A percentile compares a stretch with the other conserved stretches of the same genome.
Evolutionary conservation across 2,329 filamentous ascomycete genomes (phyloP).

Genomic region (Rugonectria rugulosa): DNA sequence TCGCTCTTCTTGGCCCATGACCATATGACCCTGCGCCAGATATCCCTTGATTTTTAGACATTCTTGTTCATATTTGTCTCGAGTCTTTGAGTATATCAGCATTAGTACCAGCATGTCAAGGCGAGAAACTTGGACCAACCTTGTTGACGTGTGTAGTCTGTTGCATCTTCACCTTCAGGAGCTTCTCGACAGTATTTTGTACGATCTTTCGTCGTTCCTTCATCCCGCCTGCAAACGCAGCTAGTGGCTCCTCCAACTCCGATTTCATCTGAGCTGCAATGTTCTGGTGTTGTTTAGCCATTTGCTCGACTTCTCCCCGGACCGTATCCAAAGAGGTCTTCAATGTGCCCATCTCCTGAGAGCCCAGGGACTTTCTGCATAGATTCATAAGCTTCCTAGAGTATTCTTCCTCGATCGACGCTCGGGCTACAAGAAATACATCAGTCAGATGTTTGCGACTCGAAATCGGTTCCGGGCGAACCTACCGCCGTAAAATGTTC

Average conservation of each 20-base stretch:
- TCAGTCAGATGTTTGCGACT: neutral
- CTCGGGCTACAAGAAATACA: conserved; percentile 67
- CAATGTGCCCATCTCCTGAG: conserved; percentile 84
- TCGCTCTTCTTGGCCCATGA: conserved; percentile 98
- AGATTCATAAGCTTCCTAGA: conserved; percentile 86
- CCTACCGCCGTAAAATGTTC: conserved; percentile 85
- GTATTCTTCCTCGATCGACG: conserved; percentile 97
- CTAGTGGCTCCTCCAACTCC: conserved; percentile 91
- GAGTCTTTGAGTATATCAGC: conserved; percentile 63
- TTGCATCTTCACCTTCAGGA: conserved; percentile 90
- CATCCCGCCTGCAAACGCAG: conserved; percentile 91
- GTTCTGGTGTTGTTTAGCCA: conserved; percentile 90
- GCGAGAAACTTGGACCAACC: conserved; percentile 53
- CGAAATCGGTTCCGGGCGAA: conserved; percentile 16
- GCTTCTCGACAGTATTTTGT: conserved; percentile 90
- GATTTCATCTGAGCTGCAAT: conserved; percentile 95
- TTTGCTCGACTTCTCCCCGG: conserved; percentile 87
- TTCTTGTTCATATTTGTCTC: conserved; percentile 96
- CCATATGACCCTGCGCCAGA: conserved; percentile 98
- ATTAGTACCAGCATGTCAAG: too few species aligned
- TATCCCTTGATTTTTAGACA: conserved; percentile 99
- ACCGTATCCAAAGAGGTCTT: conserved; percentile 86
- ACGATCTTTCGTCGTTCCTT: conserved; percentile 98
- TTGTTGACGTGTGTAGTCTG: conserved; percentile 94
- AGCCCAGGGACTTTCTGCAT: conserved; percentile 87